Conservation (phyloP, 2,329 filamentous ascomycete species). For the Xylaria digitata region DNA sequence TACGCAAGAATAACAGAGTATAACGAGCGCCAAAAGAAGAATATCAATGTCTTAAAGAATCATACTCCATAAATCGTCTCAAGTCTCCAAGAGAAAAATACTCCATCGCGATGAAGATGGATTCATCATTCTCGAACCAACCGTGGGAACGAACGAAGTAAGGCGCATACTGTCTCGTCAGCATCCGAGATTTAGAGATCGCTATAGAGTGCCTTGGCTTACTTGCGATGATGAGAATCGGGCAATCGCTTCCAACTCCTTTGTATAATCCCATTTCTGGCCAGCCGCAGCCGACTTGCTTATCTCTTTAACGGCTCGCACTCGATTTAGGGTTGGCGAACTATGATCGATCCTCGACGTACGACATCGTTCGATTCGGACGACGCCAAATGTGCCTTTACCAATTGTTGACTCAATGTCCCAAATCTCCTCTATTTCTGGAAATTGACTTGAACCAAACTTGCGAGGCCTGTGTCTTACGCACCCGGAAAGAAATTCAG, state of each 20-base stretch:
- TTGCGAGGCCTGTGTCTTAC: conserved; percentile 9
- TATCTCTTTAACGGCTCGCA: conserved; percentile 27
- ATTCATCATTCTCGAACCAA: conserved; percentile 34
- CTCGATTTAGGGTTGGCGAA: not conserved
- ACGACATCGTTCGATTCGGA: conserved; percentile 19
- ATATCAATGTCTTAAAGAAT: not conserved
- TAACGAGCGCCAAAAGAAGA: not conserved
- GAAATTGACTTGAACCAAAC: not conserved
- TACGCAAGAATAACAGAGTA: too few relatives aligned
- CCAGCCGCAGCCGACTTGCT: conserved; percentile 15
- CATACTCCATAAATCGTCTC: conserved; percentile 24
- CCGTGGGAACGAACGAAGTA: conserved; percentile 38
- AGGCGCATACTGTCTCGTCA: conserved; percentile 18
- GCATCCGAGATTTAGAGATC: not conserved
- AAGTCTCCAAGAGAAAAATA: conserved; percentile 33
- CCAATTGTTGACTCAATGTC: conserved; percentile 22
- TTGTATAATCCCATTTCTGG: conserved; percentile 24
- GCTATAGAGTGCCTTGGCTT: not conserved
- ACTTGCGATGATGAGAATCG: conserved; percentile 13
- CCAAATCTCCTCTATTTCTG: conserved; percentile 14
- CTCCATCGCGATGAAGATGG: conserved; percentile 39
- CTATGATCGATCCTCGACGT: not conserved
- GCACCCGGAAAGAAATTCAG: conserved; percentile 10
- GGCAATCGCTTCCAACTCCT: conserved; percentile 22
- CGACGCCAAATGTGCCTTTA: conserved; percentile 23